phyloP scores from a whole-genome alignment of 2,329 filamentous ascomycete species.

The Phoma sp. region DNA sequence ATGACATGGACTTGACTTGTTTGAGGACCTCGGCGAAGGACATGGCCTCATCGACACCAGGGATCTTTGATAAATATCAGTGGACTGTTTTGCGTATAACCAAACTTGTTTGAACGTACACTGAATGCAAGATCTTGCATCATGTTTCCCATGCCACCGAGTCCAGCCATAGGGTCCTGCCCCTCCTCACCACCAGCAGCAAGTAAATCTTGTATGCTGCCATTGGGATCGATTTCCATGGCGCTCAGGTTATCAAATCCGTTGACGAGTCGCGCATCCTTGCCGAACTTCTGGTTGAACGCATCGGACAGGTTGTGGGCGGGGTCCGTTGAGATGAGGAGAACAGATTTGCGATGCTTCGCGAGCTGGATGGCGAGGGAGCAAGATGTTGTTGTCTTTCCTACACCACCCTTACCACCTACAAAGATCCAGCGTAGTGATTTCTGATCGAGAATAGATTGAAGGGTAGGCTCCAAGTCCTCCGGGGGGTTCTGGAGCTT shows the following conservation, averaged over 20 bases:
- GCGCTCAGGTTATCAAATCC: slow-evolving; percentile 93
- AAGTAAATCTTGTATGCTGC: slow-evolving; percentile 93
- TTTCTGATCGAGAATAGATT: slow-evolving; percentile 94
- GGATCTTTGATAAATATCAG: slow-evolving; percentile 67
- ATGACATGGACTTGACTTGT: slow-evolving; percentile 97
- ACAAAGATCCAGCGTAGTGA: slow-evolving; percentile 98
- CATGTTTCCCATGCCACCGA: slow-evolving; percentile 83
- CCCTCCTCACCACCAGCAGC: slow-evolving; percentile 76
- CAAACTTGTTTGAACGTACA: slow-evolving; percentile 59
- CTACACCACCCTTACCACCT: slow-evolving; percentile 96
- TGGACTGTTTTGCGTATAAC: neutral
- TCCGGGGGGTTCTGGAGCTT: slow-evolving; percentile 58
- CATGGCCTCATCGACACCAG: slow-evolving; percentile 99
- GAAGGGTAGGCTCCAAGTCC: slow-evolving; percentile 87
- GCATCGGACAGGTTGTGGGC: slow-evolving; percentile 98
- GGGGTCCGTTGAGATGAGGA: slow-evolving; percentile 97
- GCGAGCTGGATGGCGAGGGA: slow-evolving; percentile 97
- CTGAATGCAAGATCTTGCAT: slow-evolving; percentile 98
- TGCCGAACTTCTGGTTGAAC: slow-evolving; percentile 98
- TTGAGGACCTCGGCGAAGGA: slow-evolving; percentile 99
- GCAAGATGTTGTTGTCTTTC: slow-evolving; percentile 99
- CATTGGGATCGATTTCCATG: slow-evolving; percentile 99
- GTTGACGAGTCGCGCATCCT: slow-evolving; percentile 90
- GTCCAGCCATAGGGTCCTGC: slow-evolving; percentile 72
- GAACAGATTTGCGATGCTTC: slow-evolving; percentile 89